Conservation (phyloP, 2,329 filamentous ascomycete genomes). For the Tolypocladium ovalisporum region DNA sequence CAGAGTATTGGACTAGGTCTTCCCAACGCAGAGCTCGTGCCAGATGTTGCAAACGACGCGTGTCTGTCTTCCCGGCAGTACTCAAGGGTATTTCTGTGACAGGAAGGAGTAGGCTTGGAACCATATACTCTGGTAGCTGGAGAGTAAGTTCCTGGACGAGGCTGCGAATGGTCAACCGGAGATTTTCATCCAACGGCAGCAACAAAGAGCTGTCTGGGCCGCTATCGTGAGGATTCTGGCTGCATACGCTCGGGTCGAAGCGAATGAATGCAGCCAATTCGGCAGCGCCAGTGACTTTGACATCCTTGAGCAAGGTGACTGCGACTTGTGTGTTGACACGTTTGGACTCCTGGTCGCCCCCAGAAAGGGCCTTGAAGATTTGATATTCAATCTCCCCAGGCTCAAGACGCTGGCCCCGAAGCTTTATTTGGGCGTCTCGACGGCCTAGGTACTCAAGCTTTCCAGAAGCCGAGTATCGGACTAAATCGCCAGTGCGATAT, state of each 20-base stretch:
- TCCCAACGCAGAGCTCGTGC: neutral
- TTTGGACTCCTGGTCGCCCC: neutral
- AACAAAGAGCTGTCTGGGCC: neutral
- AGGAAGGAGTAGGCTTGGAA: neutral
- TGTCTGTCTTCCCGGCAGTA: neutral
- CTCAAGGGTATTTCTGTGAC: neutral
- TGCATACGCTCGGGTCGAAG: neutral
- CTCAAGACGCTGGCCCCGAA: slow-evolving; percentile 46
- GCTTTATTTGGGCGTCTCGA: slow-evolving; percentile 45
- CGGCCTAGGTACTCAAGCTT: slow-evolving; percentile 33
- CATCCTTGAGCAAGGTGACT: neutral
- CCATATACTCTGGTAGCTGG: neutral
- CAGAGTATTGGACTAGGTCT: neutral
- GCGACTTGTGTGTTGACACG: neutral
- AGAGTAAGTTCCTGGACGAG: neutral
- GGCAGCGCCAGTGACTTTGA: neutral
- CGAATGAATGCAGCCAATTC: neutral
- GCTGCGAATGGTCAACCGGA: neutral
- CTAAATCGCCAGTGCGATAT: slow-evolving; percentile 38
- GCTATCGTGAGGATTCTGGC: no score
- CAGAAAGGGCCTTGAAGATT: neutral
- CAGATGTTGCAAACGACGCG: neutral
- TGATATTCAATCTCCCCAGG: slow-evolving; percentile 16
- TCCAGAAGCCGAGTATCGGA: slow-evolving; percentile 25
- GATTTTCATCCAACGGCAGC: neutral